Evolutionary conservation across 164 flowering plant genomes (phyloP), one percentile per base, ranked within the genome.

Genomic region (Akebia trifoliata): DNA sequence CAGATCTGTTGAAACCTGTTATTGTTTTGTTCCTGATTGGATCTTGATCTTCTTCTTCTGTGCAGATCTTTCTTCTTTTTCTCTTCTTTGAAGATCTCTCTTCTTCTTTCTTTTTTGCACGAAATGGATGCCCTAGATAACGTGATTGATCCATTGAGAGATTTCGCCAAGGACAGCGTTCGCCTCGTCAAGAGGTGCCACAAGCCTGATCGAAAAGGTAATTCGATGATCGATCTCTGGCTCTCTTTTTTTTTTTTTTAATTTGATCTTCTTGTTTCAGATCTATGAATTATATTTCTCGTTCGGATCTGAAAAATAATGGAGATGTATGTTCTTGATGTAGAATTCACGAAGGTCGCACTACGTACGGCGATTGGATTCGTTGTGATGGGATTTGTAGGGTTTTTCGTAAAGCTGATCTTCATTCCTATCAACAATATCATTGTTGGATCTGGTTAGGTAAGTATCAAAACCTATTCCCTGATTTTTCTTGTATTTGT

Each of bases 371-470:
- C 91, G 22, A 75, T 82, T 37, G 87, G 91, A 0, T 84, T 84
- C 65, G 85, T 82, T 2, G 91, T 84, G 40, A 84, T 84, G 85
- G 91, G 87, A 38, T 84, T 84, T 58, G 85, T 84, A 0, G 87
- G 91, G 6, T 84, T 84, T 58, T 84, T 84, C 62, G 87, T 84
- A 34, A 84, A 84, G 81, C 75, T 84, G 21, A 80, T 84, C 72
- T 84, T 84, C 64, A 84, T 84, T 61, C 87, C 87, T 1, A 84
- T 84, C 62, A 84, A 84, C 72, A 84, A 84, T 58, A 84, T 82
- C 61, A 85, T 85, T 40, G 88, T 85, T 15, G 86, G 88, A 51
- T 77, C 92, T 65, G 69, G 50, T 63, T 85, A 80, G 66, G 75
- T 69, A 43, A 56, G 39, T 21, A 9, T 22, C 17, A 3, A 28